phyloP scores from a whole-genome alignment of 768 basidiomycete genomes.

The Boletus rex-veris region DNA sequence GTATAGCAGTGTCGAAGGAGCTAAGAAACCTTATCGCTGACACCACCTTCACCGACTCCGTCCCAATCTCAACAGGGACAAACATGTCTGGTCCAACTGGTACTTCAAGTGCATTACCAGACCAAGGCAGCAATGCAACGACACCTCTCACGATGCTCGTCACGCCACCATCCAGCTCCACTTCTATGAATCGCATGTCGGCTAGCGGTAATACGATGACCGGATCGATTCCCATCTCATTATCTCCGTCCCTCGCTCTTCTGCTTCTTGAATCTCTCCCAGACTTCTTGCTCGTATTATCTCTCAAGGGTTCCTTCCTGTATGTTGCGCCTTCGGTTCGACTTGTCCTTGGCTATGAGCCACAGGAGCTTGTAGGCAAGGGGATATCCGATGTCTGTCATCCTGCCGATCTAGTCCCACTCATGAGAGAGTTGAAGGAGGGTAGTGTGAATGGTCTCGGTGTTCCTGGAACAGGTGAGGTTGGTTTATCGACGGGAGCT shows the following conservation, averaged over 20 bases:
- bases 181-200: conserved; percentile 15
- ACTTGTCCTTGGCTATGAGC: conserved; percentile 80
- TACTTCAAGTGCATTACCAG: conserved; percentile 7
- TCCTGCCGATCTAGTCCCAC: conserved; percentile 83
- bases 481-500: conserved; percentile 8
- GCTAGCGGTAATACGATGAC: conserved; percentile 15
- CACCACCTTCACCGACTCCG: conserved; percentile 44
- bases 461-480: conserved; percentile 16
- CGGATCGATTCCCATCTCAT: conserved; percentile 43
- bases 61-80: conserved; percentile 42
- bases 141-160: conserved; percentile 21
- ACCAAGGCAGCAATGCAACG: conserved; percentile 8
- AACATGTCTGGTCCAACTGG: conserved; percentile 32
- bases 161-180: conserved; percentile 11
- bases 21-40: conserved; percentile 49
- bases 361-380: conserved; percentile 77
- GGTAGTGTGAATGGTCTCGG: conserved; percentile 22
- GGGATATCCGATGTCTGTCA: conserved; percentile 81
- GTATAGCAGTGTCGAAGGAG: conserved; percentile 46
- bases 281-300: conserved; percentile 89
- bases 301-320: conserved; percentile 87
- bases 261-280: conserved; percentile 59
- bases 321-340: conserved; percentile 85
- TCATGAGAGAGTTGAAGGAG: conserved; percentile 90
- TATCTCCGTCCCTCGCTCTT: conserved; percentile 33